Base-by-base conservation (phyloP, 495 filamentous ascomycete genomes). In the Aspergillus hancockii region DNA sequence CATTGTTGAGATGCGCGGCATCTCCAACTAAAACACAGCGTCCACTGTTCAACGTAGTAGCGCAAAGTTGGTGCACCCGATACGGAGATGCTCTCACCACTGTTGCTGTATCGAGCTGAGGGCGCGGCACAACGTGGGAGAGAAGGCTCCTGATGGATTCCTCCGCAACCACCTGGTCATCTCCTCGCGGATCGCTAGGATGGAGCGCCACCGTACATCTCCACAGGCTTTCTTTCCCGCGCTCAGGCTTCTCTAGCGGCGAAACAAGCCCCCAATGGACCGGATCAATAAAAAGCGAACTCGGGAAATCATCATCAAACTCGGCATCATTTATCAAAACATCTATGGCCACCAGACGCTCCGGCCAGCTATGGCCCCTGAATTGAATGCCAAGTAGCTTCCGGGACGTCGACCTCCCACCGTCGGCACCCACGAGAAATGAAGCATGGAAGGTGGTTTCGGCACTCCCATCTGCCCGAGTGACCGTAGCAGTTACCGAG, bases 21-120 rank as follows among this genome's bases (percentile, higher is more conserved):
- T 60, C 58, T 9, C 51, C 58, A 4, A 31, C 52, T 16, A 60
- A 41, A 9, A 60, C n/a, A 49, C 51, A 60, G 18, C 41, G 31
- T n/a, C 58, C 58, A 22, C 12, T 54, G 36, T 41, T 28, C 38
- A 60, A 25, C 3, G 51, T 60, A 8, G 50, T 19, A 41, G 58
- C 43, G 22, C 52, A 49, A 13, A 47, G 40, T 32, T 60, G 58
- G 38, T 60, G 58, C 21, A 46, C 30, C 1, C 58, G 50, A 49
- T 60, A 60, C 8, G 52, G 34, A 25, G 40, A 25, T 23, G 19
- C 14, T 2, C 5, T n/a, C n/a, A n/a, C n/a, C n/a, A n/a, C n/a
- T n/a, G n/a, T n/a, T n/a, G n/a, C n/a, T n/a, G n/a, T n/a, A n/a
- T n/a, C n/a, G n/a, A n/a, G n/a, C n/a, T n/a, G n/a, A n/a, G n/a